A percentile compares a stretch with the other conserved stretches of the same genome.
Evolutionary conservation across 306 rosid species (phyloP).

Genomic region (Gillenia trifoliata): DNA sequence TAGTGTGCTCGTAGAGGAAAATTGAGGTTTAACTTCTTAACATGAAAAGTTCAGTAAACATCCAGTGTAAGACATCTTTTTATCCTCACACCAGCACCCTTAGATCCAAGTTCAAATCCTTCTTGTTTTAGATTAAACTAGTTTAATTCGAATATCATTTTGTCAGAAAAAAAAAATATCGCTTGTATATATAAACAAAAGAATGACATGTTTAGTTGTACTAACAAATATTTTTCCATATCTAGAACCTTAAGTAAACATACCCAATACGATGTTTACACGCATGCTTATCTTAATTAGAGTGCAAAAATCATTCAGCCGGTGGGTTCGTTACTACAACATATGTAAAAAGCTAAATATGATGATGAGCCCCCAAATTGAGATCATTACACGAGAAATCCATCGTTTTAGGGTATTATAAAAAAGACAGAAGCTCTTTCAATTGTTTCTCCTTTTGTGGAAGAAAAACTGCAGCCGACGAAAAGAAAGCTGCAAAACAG

Average conservation of each 20-base stretch:
- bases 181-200: too few species aligned
- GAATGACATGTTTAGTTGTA: too few species aligned
- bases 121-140: too few species aligned
- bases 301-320: neutral
- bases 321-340: neutral
- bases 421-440: neutral
- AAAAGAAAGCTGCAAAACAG: conserved; percentile 8
- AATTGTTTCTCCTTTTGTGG: conserved; percentile 3
- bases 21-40: neutral
- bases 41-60: too few species aligned
- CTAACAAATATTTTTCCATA: neutral
- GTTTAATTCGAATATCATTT: neutral
- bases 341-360: neutral
- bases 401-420: neutral
- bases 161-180: too few species aligned
- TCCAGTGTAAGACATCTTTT: neutral
- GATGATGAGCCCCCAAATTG: neutral
- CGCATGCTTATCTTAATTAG: neutral
- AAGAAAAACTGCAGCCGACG: neutral
- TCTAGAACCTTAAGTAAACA: neutral
- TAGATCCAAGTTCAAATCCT: too few species aligned
- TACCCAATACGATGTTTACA: neutral
- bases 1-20: neutral
- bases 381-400: neutral
- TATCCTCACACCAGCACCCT: too few species aligned